Evolutionary conservation across 1,139 yeast genomes (phyloP).

Genomic region (Blastobotrys elegans): DNA sequence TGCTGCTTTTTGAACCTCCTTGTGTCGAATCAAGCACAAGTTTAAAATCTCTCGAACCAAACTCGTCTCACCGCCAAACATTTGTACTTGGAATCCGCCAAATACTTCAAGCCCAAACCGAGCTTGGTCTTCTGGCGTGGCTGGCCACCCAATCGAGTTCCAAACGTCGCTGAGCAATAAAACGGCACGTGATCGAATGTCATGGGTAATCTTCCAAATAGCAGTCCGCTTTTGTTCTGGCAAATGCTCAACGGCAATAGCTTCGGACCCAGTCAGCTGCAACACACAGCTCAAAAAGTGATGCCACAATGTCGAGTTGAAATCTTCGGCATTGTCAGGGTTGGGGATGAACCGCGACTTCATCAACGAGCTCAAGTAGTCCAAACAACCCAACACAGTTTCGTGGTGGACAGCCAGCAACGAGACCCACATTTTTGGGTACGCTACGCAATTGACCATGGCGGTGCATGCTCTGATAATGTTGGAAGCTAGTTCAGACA

Average conservation of each 20-base stretch:
- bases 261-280: constrained; percentile 44
- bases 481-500: constrained; percentile 31
- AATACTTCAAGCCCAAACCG: constrained; percentile 60
- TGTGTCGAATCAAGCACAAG: constrained; percentile 64
- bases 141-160: constrained; percentile 70
- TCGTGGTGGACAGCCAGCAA: constrained; percentile 41
- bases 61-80: constrained; percentile 54
- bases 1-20: constrained; percentile 59
- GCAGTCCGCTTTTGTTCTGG: constrained; percentile 73
- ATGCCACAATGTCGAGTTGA: constrained; percentile 50
- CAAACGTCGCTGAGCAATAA: constrained; percentile 55
- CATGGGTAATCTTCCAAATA: constrained; percentile 58
- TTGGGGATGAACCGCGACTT: constrained; percentile 45
- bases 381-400: constrained; percentile 56
- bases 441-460: constrained; percentile 35
- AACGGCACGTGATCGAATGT: constrained; percentile 59
- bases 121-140: constrained; percentile 51
- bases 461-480: constrained; percentile 40
- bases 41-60: constrained; percentile 62
- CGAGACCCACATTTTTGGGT: constrained; percentile 38
- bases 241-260: constrained; percentile 31
- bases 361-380: constrained; percentile 41
- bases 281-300: constrained; percentile 56
- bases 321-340: constrained; percentile 52
- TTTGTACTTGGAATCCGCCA: constrained; percentile 71